A percentile compares a stretch with the other conserved stretches of the same genome.
phyloP scores from a whole-genome alignment of 2,329 filamentous ascomycete genomes.

The Colletotrichum sp. region DNA sequence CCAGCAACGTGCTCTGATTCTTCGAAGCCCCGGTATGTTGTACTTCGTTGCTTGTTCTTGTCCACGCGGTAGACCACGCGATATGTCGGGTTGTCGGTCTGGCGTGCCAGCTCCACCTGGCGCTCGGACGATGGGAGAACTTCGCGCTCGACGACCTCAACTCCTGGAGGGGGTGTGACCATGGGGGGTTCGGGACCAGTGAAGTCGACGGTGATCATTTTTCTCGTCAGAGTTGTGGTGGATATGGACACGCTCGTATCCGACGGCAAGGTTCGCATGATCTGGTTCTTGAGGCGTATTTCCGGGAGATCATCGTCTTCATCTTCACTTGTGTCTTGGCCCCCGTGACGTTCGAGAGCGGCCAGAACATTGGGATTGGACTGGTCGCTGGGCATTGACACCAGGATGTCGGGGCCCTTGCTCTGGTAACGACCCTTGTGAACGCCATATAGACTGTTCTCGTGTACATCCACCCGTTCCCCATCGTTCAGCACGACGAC shows the following conservation, averaged over 20 bases:
- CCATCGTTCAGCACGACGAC: conserved; percentile 67
- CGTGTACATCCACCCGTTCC: conserved; percentile 59
- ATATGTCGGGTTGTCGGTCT: conserved; percentile 42
- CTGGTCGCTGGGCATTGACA: conserved; percentile 26
- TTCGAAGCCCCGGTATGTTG: conserved; percentile 37
- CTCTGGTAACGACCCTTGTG: conserved; percentile 29
- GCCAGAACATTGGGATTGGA: conserved; percentile 33
- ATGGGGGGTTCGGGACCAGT: conserved; percentile 55
- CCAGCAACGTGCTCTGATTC: conserved; percentile 32
- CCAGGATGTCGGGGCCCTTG: conserved; percentile 21
- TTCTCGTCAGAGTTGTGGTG: conserved; percentile 63
- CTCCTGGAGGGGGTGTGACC: conserved; percentile 60
- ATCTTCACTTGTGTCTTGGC: conserved; percentile 28
- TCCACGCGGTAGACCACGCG: conserved; percentile 65
- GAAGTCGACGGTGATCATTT: conserved; percentile 69
- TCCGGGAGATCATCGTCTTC: conserved; percentile 51
- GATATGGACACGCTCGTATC: conserved; percentile 65
- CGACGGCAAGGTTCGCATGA: conserved; percentile 57
- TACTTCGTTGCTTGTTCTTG: conserved; percentile 53
- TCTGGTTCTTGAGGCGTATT: conserved; percentile 56
- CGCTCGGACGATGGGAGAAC: conserved; percentile 47
- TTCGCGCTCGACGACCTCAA: conserved; percentile 63
- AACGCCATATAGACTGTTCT: conserved; percentile 37
- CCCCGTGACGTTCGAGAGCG: conserved; percentile 39
- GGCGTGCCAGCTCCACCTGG: conserved; percentile 15